These are phyloP conservation scores for Paramecium octaurelia DNA, from an alignment of 73 alveolate genomes.

Conservation along the genomic window DNA sequence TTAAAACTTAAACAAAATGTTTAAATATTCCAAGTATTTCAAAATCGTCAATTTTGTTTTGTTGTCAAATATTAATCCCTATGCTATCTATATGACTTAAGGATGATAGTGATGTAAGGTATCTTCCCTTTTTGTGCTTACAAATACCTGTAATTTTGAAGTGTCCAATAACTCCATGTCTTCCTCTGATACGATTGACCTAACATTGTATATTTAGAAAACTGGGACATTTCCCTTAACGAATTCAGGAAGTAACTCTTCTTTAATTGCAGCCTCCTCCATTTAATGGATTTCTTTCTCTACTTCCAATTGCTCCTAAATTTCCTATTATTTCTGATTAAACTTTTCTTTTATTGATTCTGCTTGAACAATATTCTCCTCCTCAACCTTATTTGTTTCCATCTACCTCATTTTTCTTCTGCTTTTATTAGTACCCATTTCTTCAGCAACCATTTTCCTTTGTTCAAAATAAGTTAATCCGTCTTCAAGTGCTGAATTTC, in stretches of 20 bases:
- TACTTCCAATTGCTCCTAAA: neutral
- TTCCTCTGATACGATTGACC: conserved; percentile 1
- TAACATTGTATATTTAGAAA: neutral
- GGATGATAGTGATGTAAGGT: conserved; percentile 1
- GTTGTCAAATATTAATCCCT: neutral
- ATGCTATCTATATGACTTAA: neutral
- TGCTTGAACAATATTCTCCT: conserved; percentile 40
- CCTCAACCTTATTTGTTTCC: conserved; percentile 35
- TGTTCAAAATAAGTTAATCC: conserved; percentile 38
- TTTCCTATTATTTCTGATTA: neutral
- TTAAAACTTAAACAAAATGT: neutral
- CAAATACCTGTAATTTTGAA: neutral
- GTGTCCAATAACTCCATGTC: conserved; percentile 34
- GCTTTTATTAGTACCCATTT: conserved; percentile 43
- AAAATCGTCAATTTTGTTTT: neutral
- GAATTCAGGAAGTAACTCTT: conserved; percentile 35
- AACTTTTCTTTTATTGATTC: conserved; percentile 26
- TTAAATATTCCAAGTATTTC: conserved; percentile 22
- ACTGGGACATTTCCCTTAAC: neutral
- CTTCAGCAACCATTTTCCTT: conserved; percentile 23
- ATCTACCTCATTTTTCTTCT: conserved; percentile 39
- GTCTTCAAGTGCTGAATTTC: conserved; percentile 34
- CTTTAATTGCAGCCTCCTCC: conserved; percentile 9
- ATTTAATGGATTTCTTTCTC: neutral
- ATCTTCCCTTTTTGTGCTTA: conserved; percentile 11